These are phyloP conservation scores for Plasmodium vivax DNA, from an alignment of 169 alveolate genomes.

Conservation along the genomic window DNA sequence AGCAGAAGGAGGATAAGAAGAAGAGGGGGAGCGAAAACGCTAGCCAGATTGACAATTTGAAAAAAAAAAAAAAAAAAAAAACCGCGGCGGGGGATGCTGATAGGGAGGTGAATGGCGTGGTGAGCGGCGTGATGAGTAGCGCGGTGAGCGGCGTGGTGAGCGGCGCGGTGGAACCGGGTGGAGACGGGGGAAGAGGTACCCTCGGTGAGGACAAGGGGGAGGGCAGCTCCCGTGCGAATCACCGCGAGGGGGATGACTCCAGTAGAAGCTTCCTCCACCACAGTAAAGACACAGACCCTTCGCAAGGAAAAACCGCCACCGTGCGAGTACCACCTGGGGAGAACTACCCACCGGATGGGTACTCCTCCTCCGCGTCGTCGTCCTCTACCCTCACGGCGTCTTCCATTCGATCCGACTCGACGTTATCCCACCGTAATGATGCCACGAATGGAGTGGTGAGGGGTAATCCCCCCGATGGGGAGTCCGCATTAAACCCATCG, in stretches of 20 bases:
- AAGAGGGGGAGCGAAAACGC: constrained; percentile 9
- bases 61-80: constrained; percentile 18
- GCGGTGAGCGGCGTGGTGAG: not conserved
- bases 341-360: not conserved
- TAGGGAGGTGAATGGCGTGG: not conserved
- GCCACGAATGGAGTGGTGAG: not conserved
- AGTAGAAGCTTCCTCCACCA: not conserved
- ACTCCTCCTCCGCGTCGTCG: not conserved
- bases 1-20: constrained; percentile 37
- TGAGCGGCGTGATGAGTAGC: not conserved
- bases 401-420: not conserved
- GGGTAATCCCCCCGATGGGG: not conserved
- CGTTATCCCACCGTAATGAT: not conserved
- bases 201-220: not conserved
- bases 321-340: not conserved
- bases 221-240: not conserved
- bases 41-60: not conserved
- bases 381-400: not conserved
- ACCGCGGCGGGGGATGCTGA: not conserved
- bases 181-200: not conserved
- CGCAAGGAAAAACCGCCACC: not conserved
- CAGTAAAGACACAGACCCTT: not conserved
- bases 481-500: not conserved
- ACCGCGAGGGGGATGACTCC: not conserved
- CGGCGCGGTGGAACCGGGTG: not conserved